These are phyloP conservation scores for Ceratocystis colombiana DNA, from an alignment of 2,329 filamentous ascomycete genomes.

Conservation along the genomic window DNA sequence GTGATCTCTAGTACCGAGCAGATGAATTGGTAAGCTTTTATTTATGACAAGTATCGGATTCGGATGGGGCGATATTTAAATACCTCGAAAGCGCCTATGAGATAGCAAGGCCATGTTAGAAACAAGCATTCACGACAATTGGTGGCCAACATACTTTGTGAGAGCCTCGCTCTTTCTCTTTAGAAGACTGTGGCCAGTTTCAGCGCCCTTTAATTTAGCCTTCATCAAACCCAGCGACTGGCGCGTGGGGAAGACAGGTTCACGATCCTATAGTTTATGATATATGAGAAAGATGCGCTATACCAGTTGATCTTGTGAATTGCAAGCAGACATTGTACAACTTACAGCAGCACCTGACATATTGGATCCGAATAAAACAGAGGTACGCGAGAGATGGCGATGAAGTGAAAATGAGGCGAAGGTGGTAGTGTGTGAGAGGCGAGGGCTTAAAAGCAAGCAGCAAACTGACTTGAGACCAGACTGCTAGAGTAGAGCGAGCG, in stretches of 20 bases:
- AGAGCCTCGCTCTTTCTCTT: slow-evolving; percentile 97
- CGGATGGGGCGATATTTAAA: neutral
- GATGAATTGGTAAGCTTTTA: neutral
- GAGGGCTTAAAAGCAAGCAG: neutral
- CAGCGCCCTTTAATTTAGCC: slow-evolving; percentile 87
- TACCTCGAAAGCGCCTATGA: slow-evolving; percentile 77
- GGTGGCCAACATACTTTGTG: slow-evolving; percentile 64
- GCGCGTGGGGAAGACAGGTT: slow-evolving; percentile 94
- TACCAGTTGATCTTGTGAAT: neutral
- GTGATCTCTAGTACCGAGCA: slow-evolving; percentile 67
- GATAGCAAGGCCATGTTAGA: slow-evolving; percentile 3
- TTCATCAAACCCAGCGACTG: slow-evolving; percentile 97
- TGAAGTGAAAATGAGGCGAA: neutral
- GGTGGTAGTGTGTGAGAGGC: neutral
- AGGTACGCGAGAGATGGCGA: neutral
- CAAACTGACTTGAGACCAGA: neutral
- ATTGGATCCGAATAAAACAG: neutral
- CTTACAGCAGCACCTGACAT: slow-evolving; percentile 38
- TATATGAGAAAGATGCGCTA: slow-evolving; percentile 1
- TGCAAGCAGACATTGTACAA: slow-evolving; percentile 18
- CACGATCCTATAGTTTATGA: slow-evolving; percentile 57
- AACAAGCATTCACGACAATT: neutral
- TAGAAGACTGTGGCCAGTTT: slow-evolving; percentile 83
- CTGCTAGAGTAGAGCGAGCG: neutral
- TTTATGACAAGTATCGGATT: neutral